These are phyloP conservation scores for Phlyctochytrium arcticum DNA, from an alignment of 192 early-diverging fungal species.

Conservation along the genomic window DNA sequence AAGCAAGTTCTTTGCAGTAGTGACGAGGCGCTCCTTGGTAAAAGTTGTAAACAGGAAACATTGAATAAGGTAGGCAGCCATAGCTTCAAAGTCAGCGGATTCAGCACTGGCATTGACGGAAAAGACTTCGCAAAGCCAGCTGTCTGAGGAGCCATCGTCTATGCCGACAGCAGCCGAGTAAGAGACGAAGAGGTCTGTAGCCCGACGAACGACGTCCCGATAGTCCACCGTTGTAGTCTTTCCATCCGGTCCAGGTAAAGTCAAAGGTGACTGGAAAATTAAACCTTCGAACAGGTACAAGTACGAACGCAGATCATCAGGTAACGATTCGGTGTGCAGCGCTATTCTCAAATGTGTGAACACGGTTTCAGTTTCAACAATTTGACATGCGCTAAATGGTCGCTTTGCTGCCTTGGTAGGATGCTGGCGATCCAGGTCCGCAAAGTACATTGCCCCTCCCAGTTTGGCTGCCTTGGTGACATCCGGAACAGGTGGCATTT, in stretches of 20 bases:
- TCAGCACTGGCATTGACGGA: constrained; percentile 33
- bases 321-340: constrained; percentile 48
- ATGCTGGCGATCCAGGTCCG: no score
- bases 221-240: constrained; percentile 26
- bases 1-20: constrained; percentile 64
- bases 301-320: constrained; percentile 61
- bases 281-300: constrained; percentile 74
- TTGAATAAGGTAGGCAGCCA: constrained; percentile 40
- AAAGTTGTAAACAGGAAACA: constrained; percentile 64
- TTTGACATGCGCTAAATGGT: constrained; percentile 52
- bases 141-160: constrained; percentile 40
- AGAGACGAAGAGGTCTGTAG: constrained; percentile 58
- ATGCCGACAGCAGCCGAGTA: constrained; percentile 47
- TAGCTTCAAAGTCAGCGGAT: constrained; percentile 9
- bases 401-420: neutral
- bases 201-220: constrained; percentile 25
- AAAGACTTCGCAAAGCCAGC: constrained; percentile 43
- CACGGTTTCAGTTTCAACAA: constrained; percentile 63
- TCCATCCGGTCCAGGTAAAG: neutral
- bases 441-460: constrained; percentile 6
- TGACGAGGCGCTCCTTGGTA: constrained; percentile 64
- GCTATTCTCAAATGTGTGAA: constrained; percentile 59
- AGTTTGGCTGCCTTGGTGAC: constrained; percentile 46
- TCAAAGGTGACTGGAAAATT: constrained; percentile 50
- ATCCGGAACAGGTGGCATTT: constrained; percentile 69